Conservation (phyloP, 2,329 filamentous ascomycete species). For the Phoma sp. region DNA sequence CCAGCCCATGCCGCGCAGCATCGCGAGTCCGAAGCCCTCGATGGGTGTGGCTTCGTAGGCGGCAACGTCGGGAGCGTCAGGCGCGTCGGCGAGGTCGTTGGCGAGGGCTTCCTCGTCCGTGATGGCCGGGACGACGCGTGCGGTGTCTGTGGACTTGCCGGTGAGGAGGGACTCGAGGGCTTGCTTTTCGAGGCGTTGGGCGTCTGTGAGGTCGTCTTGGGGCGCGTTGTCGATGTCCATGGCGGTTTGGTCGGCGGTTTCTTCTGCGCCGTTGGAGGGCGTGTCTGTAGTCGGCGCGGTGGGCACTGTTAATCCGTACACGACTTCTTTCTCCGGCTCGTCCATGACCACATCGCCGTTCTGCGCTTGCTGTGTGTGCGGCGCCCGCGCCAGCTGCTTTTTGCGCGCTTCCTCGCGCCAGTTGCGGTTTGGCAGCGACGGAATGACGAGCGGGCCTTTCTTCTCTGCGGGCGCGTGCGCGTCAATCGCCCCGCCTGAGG, state of each 20-base stretch:
- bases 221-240: constrained; percentile 24
- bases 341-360: constrained; percentile 38
- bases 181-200: constrained; percentile 58
- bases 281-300: constrained; percentile 21
- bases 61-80: constrained; percentile 76
- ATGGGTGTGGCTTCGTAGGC: constrained; percentile 90
- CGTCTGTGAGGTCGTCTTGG: constrained; percentile 37
- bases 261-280: not conserved
- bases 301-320: constrained; percentile 61
- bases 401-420: constrained; percentile 63
- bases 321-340: constrained; percentile 48
- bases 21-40: constrained; percentile 89
- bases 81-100: constrained; percentile 72
- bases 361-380: constrained; percentile 52
- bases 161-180: constrained; percentile 54
- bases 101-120: constrained; percentile 71
- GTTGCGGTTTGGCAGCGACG: constrained; percentile 64
- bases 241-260: constrained; percentile 20
- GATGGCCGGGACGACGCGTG: constrained; percentile 49
- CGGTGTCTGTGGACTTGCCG: constrained; percentile 46
- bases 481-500: constrained; percentile 57
- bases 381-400: constrained; percentile 65
- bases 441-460: constrained; percentile 62
- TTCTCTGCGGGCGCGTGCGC: constrained; percentile 44
- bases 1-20: constrained; percentile 95